These are phyloP conservation scores for Lyophyllum atratum DNA, from an alignment of 768 basidiomycete species.

Conservation along the genomic window DNA sequence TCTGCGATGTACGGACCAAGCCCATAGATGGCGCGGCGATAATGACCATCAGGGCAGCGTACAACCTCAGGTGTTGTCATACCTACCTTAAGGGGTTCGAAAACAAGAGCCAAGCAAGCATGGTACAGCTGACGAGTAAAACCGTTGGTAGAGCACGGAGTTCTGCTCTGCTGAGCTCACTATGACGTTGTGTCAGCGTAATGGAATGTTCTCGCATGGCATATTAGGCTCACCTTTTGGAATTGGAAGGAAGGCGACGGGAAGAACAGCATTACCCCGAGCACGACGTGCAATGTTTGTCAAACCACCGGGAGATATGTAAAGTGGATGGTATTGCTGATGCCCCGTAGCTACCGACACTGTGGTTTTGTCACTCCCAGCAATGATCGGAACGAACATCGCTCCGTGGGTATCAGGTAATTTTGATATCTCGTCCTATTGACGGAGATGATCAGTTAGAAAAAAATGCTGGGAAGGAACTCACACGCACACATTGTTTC, in stretches of 20 bases:
- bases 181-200: not conserved
- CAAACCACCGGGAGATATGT: slow-evolving; percentile 32
- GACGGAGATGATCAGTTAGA: not conserved
- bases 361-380: slow-evolving; percentile 41
- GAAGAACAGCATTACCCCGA: slow-evolving; percentile 28
- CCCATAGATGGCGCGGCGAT: slow-evolving; percentile 25
- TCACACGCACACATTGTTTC: slow-evolving; percentile 30
- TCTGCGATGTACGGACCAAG: slow-evolving; percentile 38
- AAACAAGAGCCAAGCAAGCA: slow-evolving; percentile 15
- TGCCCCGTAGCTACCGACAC: slow-evolving; percentile 39
- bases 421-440: not conserved
- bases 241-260: slow-evolving; percentile 10
- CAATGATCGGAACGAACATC: slow-evolving; percentile 32
- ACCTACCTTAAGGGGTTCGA: slow-evolving; percentile 17
- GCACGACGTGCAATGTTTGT: slow-evolving; percentile 31
- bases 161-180: not conserved
- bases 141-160: slow-evolving; percentile 12
- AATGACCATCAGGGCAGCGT: slow-evolving; percentile 35
- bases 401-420: slow-evolving; percentile 23
- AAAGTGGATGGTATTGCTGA: slow-evolving; percentile 36
- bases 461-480: not conserved
- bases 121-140: slow-evolving; percentile 25
- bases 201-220: not conserved
- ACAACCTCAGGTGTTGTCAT: slow-evolving; percentile 28
- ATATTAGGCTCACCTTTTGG: slow-evolving; percentile 4